Base-by-base conservation (phyloP, 768 basidiomycete species). In the Leccinum incarnatum region DNA sequence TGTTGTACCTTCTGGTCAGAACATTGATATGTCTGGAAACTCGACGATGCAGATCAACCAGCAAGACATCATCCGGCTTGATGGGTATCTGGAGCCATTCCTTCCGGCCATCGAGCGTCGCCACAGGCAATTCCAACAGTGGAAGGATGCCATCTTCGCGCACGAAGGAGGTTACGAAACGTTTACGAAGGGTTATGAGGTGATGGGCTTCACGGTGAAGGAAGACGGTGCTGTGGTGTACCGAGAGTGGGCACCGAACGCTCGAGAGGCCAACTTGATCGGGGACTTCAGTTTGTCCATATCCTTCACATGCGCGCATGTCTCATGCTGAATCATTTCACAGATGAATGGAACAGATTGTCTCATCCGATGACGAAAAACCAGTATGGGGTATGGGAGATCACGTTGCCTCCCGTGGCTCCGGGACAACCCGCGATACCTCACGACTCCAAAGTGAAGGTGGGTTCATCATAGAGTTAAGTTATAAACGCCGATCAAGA, bases 181-280 rank as follows among this genome's bases (percentile, higher is more conserved):
- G n/a, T 90, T 90, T 66, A 79, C 80, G 4, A 75, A 75, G 61
- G 83, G 82, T 5, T 86, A 83, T 71, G 73, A 78, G 51, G 69
- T 64, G 56, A 86, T 85, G 70, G 96, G 96, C 36, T 78, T 99
- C 65, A 87, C 89, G 58, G 82, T 93, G 45, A 79, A 78, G 42
- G 69, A 76, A 37, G 81, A 88, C 57, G 87, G 86, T 54, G 80
- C 86, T 29, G 83, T 98, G 30, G 75, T 82, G 8, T 98, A 98
- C 74, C 81, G 91, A 65, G 97, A 99, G 72, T 99, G 97, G 97
- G 96, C 97, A 9, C 95, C 97, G 0, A 91, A 91, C 64, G 95
- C 90, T 17, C 76, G 67, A 48, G 87, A 89, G 66, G 96, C 95
- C 3, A 81, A 77, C 70, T 75, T 99, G 57, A 93, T 93, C 66